These are phyloP conservation scores for Tilletia setariae DNA, from an alignment of 1,284 basidiomycete genomes.

Conservation along the genomic window DNA sequence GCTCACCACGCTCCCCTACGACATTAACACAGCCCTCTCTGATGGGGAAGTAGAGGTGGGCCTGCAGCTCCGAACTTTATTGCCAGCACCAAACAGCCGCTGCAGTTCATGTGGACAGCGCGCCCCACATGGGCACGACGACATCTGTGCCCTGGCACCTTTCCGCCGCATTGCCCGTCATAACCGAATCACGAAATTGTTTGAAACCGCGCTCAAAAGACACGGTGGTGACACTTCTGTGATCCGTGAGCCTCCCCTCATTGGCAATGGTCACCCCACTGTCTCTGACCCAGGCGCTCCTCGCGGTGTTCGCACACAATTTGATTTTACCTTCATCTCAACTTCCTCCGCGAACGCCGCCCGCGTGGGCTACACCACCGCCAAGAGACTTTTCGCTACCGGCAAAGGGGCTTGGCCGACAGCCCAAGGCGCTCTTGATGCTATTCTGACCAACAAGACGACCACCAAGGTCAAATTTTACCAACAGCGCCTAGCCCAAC, in stretches of 20 bases:
- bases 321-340: neutral
- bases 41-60: slow-evolving; percentile 3
- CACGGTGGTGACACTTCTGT: no score
- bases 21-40: neutral
- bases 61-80: neutral
- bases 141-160: neutral
- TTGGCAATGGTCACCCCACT: neutral
- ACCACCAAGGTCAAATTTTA: neutral
- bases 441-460: no score
- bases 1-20: neutral
- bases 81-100: neutral
- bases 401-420: neutral
- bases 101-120: neutral
- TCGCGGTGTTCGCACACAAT: neutral
- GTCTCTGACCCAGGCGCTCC: neutral
- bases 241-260: no score
- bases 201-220: no score
- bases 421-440: no score
- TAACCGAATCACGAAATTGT: neutral
- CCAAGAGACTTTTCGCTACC: neutral
- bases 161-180: neutral
- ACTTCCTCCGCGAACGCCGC: neutral
- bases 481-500: neutral
- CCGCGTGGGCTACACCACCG: neutral
- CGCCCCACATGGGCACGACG: slow-evolving; percentile 8